phyloP scores from a whole-genome alignment of 768 basidiomycete species.

The Naganishia onofrii region DNA sequence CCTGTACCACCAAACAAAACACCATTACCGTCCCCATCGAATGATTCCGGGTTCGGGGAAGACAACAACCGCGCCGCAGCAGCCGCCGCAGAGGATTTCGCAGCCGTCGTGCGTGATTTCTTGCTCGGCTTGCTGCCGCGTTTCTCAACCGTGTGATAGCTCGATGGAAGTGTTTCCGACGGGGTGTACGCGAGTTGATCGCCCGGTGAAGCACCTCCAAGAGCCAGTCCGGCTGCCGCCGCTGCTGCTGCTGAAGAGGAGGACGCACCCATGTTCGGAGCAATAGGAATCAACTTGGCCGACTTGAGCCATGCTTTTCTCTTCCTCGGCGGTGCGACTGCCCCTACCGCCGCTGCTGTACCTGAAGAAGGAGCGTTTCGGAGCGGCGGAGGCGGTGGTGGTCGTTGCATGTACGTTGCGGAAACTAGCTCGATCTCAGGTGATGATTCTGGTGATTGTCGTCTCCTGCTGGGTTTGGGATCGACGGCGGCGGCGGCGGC shows the following conservation, averaged over 20 bases:
- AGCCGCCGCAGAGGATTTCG: not conserved
- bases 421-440: constrained; percentile 15
- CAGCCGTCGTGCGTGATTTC: not conserved
- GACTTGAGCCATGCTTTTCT: constrained; percentile 15
- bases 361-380: no score
- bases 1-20: no score
- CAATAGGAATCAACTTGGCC: constrained; percentile 8
- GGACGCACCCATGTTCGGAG: not conserved
- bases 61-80: not conserved
- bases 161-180: not conserved
- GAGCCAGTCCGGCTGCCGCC: no score
- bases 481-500: no score
- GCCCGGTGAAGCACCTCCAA: no score
- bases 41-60: constrained; percentile 1
- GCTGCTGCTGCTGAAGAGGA: not conserved
- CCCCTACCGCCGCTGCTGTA: no score
- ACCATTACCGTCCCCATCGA: constrained; percentile 12
- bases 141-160: not conserved
- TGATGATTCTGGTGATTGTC: constrained; percentile 4
- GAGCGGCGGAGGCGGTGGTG: not conserved
- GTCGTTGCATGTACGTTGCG: not conserved
- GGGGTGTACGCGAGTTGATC: not conserved
- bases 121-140: not conserved
- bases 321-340: not conserved
- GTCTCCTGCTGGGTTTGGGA: no score